Percentiles rank a stretch among this genome's conserved stretches.
Conservation (phyloP, 768 basidiomycete species). For the Boletellus ananas region DNA sequence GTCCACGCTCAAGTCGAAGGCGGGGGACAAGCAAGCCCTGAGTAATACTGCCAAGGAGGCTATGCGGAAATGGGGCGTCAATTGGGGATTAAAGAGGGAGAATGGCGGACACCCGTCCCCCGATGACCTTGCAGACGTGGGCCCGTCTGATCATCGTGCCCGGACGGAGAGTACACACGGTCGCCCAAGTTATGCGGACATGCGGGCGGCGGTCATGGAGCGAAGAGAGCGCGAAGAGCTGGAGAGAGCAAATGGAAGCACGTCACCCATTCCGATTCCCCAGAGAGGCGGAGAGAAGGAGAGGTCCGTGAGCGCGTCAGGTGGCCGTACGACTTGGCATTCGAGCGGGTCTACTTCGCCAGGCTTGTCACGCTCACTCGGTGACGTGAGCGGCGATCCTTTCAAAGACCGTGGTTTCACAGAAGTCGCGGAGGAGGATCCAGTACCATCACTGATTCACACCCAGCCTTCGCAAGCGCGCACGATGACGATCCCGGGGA, state of each 20-base stretch:
- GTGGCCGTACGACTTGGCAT: slow-evolving; percentile 19
- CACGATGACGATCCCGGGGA: slow-evolving; percentile 84
- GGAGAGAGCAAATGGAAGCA: slow-evolving; percentile 13
- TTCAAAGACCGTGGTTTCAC: slow-evolving; percentile 33
- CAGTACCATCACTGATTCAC: slow-evolving; percentile 51
- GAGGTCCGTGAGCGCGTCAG: slow-evolving; percentile 26
- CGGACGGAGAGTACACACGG: slow-evolving; percentile 38
- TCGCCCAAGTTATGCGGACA: slow-evolving; percentile 66
- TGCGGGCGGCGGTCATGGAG: slow-evolving; percentile 72
- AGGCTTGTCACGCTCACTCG: slow-evolving; percentile 34
- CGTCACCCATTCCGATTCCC: slow-evolving; percentile 36
- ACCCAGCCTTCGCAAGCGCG: slow-evolving; percentile 71
- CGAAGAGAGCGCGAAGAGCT: slow-evolving; percentile 47
- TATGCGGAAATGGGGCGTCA: slow-evolving; percentile 89
- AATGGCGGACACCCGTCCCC: slow-evolving; percentile 22
- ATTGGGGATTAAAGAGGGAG: slow-evolving; percentile 69
- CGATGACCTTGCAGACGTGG: slow-evolving; percentile 44
- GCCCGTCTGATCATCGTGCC: slow-evolving; percentile 34
- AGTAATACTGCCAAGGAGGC: slow-evolving; percentile 83
- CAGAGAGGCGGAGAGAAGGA: slow-evolving; percentile 22
- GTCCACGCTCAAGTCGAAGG: slow-evolving; percentile 72
- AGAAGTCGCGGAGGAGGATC: slow-evolving; percentile 26
- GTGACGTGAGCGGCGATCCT: slow-evolving; percentile 19
- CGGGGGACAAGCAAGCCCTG: slow-evolving; percentile 79
- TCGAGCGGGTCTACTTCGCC: slow-evolving; percentile 28